Base-by-base conservation (phyloP, 495 filamentous ascomycete species). In the Aspergillus sparsus region DNA sequence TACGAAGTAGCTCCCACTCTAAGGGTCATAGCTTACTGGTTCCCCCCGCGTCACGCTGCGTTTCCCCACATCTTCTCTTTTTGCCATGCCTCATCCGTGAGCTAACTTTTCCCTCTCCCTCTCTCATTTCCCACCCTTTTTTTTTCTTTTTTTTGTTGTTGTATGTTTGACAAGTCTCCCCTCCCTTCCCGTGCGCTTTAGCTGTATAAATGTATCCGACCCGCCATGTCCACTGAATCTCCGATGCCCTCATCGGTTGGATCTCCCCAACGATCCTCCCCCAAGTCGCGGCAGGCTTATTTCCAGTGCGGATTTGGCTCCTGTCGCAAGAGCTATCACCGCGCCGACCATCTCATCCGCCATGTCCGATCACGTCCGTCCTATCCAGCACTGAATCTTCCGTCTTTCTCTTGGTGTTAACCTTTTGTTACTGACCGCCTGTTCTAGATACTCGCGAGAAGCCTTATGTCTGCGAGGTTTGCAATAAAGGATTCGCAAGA, bases 261-360 rank as follows among this genome's bases (percentile, higher is more conserved):
- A 47, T 64, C 66, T 7, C 59, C 69, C 7, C 37, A 53, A n/a
- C 58, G 68, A 31, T 63, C 55, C 18, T 3, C 13, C 8, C 6
- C 58, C 12, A 70, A 66, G 33, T 62, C 66, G 15, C 59, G 52
- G 1, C 63, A 62, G 18, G 71, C 66, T 9, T 72, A 71, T 53
- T 84, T 82, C 62, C 81, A 84, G 65, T 85, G 82, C 42, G 79
- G 79, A 44, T 76, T 82, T 50, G 79, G 79, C 44, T 75, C 82
- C 49, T 85, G 82, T 59, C 71, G 79, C 52, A 77, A 78, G 34
- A 72, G 75, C 33, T 85, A 84, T 62, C 79, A 77, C 13, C 80
- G 82, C 27, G 79, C 82, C 1, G 82, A 85, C 59, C 82, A 85
- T 66, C 71, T 85, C 6, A 81, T 81, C 62, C 75, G 82, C 45